Evolutionary conservation across 2,329 filamentous ascomycete species (phyloP).

Genomic region (Apiospora hydei): DNA sequence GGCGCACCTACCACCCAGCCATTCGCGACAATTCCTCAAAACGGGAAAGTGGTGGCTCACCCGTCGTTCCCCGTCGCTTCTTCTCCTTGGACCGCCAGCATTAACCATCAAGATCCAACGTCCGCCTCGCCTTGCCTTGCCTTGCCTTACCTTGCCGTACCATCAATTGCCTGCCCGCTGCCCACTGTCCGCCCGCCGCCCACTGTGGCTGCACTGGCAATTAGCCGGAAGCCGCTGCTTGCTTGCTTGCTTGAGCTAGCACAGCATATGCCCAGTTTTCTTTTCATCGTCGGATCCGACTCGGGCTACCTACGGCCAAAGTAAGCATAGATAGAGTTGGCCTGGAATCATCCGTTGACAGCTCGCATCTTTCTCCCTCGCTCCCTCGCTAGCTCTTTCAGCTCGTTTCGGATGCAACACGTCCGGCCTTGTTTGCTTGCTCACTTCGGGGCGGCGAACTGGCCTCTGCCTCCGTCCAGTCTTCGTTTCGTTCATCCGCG

Average conservation of each 20-base stretch:
- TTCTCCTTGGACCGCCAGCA: too few relatives aligned
- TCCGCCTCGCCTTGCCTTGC: neutral
- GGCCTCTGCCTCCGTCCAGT: neutral
- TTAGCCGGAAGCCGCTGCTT: neutral
- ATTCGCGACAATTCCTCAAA: slow-evolving; percentile 43
- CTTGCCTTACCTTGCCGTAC: neutral
- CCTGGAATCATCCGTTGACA: neutral
- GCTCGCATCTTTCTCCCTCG: neutral
- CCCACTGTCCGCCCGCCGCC: neutral
- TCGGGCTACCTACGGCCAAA: neutral
- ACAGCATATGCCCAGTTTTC: neutral
- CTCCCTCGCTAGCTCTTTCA: neutral
- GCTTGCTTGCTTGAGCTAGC: neutral
- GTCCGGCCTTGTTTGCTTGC: neutral
- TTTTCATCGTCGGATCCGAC: slow-evolving; percentile 2
- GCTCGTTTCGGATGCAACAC: neutral
- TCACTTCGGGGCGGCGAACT: neutral
- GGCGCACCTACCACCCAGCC: slow-evolving; percentile 25
- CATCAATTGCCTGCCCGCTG: neutral
- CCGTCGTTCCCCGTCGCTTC: neutral
- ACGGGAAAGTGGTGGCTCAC: slow-evolving; percentile 33
- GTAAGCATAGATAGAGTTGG: neutral
- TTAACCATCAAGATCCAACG: slow-evolving; percentile 1
- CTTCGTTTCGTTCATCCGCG: slow-evolving; percentile 1
- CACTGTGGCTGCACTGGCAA: slow-evolving; percentile 1